A percentile compares a stretch with the other conserved stretches of the same genome.
Evolutionary conservation across 306 rosid genomes (phyloP).

Genomic region (Lotus japonicus): DNA sequence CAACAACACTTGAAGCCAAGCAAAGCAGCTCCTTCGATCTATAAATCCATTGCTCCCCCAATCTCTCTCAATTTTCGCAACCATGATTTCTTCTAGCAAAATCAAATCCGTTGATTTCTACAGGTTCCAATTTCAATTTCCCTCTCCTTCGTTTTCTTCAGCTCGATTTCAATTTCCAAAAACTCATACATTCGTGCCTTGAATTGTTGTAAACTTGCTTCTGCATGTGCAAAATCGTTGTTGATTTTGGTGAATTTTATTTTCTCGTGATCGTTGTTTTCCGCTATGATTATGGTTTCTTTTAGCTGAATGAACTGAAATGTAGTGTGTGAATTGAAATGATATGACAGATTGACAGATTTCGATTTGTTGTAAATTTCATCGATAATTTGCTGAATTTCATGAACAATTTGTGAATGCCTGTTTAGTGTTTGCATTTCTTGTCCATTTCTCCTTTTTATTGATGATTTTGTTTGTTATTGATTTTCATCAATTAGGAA

Average conservation of each 20-base stretch:
- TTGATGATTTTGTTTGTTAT: slow-evolving; percentile 6
- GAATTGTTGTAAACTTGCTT: not conserved
- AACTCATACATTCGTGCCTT: not conserved
- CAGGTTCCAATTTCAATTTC: slow-evolving; percentile 71
- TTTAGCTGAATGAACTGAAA: not conserved
- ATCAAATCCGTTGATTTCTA: slow-evolving; percentile 93
- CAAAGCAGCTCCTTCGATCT: slow-evolving; percentile 40
- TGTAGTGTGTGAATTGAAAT: no score
- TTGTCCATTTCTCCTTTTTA: not conserved
- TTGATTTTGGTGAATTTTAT: no score
- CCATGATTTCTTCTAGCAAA: slow-evolving; percentile 79
- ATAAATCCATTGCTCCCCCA: not conserved
- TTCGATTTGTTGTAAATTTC: no score
- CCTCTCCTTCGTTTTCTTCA: not conserved
- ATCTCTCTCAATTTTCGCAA: slow-evolving; percentile 18
- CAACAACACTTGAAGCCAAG: no score
- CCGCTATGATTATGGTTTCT: not conserved
- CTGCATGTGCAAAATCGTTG: not conserved
- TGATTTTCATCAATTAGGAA: slow-evolving; percentile 50
- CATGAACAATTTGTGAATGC: slow-evolving; percentile 10
- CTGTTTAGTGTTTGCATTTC: not conserved
- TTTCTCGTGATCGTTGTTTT: not conserved
- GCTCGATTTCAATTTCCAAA: not conserved
- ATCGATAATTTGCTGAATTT: no score
- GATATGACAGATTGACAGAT: no score